Conservation (phyloP, 2,329 filamentous ascomycete species). For the Talaromyces sp. region DNA sequence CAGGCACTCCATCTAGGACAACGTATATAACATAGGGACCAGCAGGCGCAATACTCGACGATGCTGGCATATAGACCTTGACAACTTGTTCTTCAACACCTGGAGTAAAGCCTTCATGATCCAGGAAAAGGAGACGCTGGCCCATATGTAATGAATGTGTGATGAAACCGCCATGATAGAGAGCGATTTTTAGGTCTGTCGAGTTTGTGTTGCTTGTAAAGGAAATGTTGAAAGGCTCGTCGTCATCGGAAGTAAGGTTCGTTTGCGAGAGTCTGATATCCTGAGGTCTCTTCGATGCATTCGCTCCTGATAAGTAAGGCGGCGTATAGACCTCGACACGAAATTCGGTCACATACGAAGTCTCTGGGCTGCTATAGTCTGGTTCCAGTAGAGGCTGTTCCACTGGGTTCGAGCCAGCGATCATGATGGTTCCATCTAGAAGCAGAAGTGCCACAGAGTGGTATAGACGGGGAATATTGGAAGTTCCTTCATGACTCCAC, state of each 20-base stretch:
- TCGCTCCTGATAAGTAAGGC: conserved; percentile 56
- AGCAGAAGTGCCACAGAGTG: conserved; percentile 60
- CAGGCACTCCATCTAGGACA: conserved; percentile 54
- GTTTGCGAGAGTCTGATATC: conserved; percentile 47
- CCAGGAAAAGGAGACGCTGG: conserved; percentile 56
- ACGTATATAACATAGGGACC: conserved; percentile 61
- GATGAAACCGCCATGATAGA: conserved; percentile 60
- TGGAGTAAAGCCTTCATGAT: conserved; percentile 47
- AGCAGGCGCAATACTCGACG: conserved; percentile 54
- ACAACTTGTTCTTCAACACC: conserved; percentile 45
- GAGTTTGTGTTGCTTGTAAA: conserved; percentile 47
- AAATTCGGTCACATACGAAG: conserved; percentile 56
- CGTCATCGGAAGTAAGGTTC: conserved; percentile 43
- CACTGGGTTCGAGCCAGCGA: conserved; percentile 60
- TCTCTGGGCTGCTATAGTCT: conserved; percentile 40
- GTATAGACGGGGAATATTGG: conserved; percentile 53
- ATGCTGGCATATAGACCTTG: conserved; percentile 54
- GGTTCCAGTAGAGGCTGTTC: conserved; percentile 53
- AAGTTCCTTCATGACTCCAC: conserved; percentile 45
- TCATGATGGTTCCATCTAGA: conserved; percentile 58
- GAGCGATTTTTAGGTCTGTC: conserved; percentile 47
- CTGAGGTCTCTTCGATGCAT: conserved; percentile 48
- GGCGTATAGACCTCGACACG: conserved; percentile 61
- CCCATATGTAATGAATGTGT: conserved; percentile 62
- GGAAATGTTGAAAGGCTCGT: conserved; percentile 46